A percentile compares a stretch with the other conserved stretches of the same genome.
phyloP scores from a whole-genome alignment of 768 basidiomycete genomes.

The Boletus vermiculosoides region DNA sequence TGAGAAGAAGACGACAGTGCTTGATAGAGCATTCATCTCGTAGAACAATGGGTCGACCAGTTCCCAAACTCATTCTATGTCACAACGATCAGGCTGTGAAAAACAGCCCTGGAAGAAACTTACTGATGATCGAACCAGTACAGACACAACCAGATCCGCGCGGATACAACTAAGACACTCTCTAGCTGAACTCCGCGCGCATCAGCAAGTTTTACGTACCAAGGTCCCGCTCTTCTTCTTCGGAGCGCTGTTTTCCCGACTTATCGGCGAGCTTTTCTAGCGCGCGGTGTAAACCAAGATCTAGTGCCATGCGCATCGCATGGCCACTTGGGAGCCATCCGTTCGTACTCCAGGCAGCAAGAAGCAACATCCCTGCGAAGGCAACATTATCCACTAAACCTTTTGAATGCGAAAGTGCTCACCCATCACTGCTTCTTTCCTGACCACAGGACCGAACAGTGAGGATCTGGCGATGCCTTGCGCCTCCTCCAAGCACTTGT shows the following conservation, averaged over 20 bases:
- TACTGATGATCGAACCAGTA: constrained; percentile 98
- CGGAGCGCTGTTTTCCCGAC: constrained; percentile 55
- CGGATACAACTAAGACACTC: constrained; percentile 70
- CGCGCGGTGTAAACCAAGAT: constrained; percentile 90
- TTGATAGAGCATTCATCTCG: constrained; percentile 86
- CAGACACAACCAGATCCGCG: constrained; percentile 90
- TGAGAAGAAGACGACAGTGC: constrained; percentile 77
- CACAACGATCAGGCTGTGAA: constrained; percentile 13
- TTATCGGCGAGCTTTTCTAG: constrained; percentile 87
- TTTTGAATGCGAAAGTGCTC: constrained; percentile 22
- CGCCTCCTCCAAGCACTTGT: constrained; percentile 90
- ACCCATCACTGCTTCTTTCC: constrained; percentile 96
- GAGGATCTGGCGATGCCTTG: constrained; percentile 94
- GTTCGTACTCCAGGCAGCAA: constrained; percentile 92
- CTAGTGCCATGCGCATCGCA: constrained; percentile 94
- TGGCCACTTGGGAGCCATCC: constrained; percentile 96
- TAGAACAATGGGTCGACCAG: constrained; percentile 85
- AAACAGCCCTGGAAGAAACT: constrained; percentile 27
- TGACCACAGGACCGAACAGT: constrained; percentile 88
- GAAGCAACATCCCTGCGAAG: constrained; percentile 75
- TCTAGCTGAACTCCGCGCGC: constrained; percentile 3
- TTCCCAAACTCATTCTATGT: constrained; percentile 83
- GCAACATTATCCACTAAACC: constrained; percentile 1
- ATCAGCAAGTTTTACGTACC: constrained; percentile 42
- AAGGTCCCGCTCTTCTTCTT: constrained; percentile 86